phyloP scores from a whole-genome alignment of 495 filamentous ascomycete species.

The Chaetomium fimeti region DNA sequence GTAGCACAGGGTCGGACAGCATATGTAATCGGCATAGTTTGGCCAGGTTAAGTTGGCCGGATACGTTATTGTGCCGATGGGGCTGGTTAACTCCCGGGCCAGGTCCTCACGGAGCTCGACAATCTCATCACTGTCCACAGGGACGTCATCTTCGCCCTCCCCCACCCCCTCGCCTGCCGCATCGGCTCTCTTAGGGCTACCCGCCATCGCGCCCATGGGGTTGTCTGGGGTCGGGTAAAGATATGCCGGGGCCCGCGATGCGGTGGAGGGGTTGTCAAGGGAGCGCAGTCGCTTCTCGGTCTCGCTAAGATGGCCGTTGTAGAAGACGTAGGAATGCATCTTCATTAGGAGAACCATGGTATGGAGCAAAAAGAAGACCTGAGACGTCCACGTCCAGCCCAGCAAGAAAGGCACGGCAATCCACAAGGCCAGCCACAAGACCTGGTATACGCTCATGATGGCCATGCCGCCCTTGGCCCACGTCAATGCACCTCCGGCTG shows the following conservation, averaged over 20 bases:
- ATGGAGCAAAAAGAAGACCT: conserved; percentile 92
- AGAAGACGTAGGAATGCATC: conserved; percentile 97
- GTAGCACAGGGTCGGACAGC: conserved; percentile 95
- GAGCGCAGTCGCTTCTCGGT: conserved; percentile 73
- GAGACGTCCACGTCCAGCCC: conserved; percentile 89
- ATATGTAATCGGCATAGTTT: conserved; percentile 85
- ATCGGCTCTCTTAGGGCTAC: conserved; percentile 38
- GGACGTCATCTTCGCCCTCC: conserved; percentile 35
- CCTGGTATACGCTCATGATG: conserved; percentile 79
- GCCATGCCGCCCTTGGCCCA: conserved; percentile 76
- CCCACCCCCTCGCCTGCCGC: conserved; percentile 41
- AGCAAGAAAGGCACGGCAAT: conserved; percentile 83
- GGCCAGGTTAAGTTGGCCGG: conserved; percentile 76
- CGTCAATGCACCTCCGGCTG: conserved; percentile 54
- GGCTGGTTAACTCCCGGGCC: conserved; percentile 84
- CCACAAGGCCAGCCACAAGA: conserved; percentile 78
- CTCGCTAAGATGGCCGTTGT: conserved; percentile 91
- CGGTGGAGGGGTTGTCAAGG: conserved; percentile 74
- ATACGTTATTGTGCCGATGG: conserved; percentile 85
- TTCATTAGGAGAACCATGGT: conserved; percentile 93
- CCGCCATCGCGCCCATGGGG: conserved; percentile 45
- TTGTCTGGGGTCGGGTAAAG: conserved; percentile 70
- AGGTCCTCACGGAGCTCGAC: conserved; percentile 76
- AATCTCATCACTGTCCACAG: conserved; percentile 53
- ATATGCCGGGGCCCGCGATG: conserved; percentile 66